Conservation (phyloP, 257 asterid genomes). For the Verbascum thapsus region DNA sequence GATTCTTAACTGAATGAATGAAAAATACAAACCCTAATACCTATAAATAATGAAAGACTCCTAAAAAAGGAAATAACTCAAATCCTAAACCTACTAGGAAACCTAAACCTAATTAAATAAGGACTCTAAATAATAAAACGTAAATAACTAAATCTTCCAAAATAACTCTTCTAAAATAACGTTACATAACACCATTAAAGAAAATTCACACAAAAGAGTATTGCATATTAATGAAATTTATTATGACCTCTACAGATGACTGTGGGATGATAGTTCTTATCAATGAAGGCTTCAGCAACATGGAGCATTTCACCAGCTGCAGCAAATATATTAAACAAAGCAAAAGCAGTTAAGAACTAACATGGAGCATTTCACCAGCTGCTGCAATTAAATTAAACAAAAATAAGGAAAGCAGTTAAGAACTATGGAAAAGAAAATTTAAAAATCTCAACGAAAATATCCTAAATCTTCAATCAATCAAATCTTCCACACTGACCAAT, state of each 20-base stretch:
- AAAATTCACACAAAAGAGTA: background rate
- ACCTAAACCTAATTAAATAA: too few relatives aligned
- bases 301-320: conserved; percentile 99
- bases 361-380: conserved; percentile 99
- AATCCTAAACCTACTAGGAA: too few relatives aligned
- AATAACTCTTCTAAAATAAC: too few relatives aligned
- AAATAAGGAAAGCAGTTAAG: conserved; percentile 17
- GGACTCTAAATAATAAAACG: too few relatives aligned
- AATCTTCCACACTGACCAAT: conserved; percentile 4
- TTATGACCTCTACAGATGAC: conserved; percentile 86
- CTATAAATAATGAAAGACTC: too few relatives aligned
- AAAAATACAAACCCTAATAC: too few relatives aligned
- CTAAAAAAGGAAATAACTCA: too few relatives aligned
- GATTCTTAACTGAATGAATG: too few relatives aligned
- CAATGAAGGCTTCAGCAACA: conserved; percentile 98
- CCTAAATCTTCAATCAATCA: background rate
- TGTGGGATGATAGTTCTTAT: conserved; percentile 85
- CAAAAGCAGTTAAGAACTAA: too few relatives aligned
- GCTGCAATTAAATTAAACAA: conserved; percentile 30
- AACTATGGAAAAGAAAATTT: background rate
- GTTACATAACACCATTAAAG: too few relatives aligned
- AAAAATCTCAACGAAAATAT: background rate
- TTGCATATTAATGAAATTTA: background rate
- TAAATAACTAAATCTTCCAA: too few relatives aligned
- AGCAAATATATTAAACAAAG: too few relatives aligned